A percentile compares a stretch with the other conserved stretches of the same genome.
Evolutionary conservation across 257 asterid genomes (phyloP).

Genomic region (Solanum paucissectum): DNA sequence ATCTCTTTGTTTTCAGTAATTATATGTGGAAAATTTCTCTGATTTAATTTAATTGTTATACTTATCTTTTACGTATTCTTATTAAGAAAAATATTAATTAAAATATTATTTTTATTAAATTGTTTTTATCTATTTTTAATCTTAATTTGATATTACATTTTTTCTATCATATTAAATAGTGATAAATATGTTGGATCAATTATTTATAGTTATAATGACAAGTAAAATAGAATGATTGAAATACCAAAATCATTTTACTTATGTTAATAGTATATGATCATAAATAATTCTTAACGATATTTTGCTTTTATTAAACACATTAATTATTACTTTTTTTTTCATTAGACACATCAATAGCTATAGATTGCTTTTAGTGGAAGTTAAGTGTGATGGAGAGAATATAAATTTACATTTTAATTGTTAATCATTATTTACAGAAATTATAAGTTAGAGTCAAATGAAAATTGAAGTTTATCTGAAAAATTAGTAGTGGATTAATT

Average conservation of each 20-base stretch:
- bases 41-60: not conserved
- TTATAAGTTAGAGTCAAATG: not conserved
- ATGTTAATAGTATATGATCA: not conserved
- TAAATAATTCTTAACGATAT: not conserved
- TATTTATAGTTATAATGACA: not conserved
- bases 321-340: not conserved
- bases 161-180: not conserved
- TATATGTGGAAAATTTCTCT: not conserved
- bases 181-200: not conserved
- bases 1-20: not conserved
- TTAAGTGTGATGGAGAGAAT: not conserved
- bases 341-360: not conserved
- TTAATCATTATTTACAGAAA: not conserved
- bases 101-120: not conserved
- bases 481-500: not conserved
- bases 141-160: not conserved
- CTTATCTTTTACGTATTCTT: not conserved
- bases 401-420: not conserved
- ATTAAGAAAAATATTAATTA: not conserved
- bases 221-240: not conserved
- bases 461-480: not conserved
- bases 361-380: not conserved
- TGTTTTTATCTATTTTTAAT: too few species aligned
- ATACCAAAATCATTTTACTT: not conserved
- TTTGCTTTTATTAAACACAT: not conserved